Base-by-base conservation (phyloP, 2,329 filamentous ascomycete genomes). In the Colletotrichum simmondsii region DNA sequence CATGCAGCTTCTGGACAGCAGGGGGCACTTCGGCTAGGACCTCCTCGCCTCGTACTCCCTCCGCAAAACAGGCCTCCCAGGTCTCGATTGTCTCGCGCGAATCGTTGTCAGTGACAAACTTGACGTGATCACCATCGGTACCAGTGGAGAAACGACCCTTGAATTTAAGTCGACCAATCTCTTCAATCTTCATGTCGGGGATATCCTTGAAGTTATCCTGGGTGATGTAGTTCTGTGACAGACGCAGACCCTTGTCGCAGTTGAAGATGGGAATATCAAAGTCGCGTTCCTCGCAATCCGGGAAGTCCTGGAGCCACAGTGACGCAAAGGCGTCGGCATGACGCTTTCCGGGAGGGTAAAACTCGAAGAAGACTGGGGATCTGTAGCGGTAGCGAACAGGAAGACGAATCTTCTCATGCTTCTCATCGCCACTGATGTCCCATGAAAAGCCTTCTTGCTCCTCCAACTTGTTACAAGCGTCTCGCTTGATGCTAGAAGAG, bases 181-280 rank as follows among this genome's bases (percentile, higher is more conserved):
- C 93, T 73, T 94, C 87, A 14, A 98, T 87, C 58, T 95, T 89
- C 1, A 98, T 87, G 57, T 95, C 94, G 0, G 94, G 93, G 14
- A 94, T 88, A 2, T 88, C 84, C 11, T 86, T 83, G 80, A 89
- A 92, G 79, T 97, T 97, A 22, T 92, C 87, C 73, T 95, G 91
- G 0, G 94, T 97, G 78, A 98, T 93, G 81, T 96, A 98, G 80
- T 98, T 98, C 79, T 98, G 96, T 0, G 93, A 94, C 12, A 98
- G 86, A 5, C 96, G 91, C 73, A 90, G 86, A 0, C 92, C 87
- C 70, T 94, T 93, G 77, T 93, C 88, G 28, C 95, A 97, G 63
- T 89, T 92, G 93, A 95, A 98, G 70, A 99, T 93, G 0, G 96
- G 97, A n/a, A 98, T 87, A 75, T 97, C 93, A 77, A 98, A 92